These are phyloP conservation scores for Auricularia auricula-judae DNA, from an alignment of 768 basidiomycete genomes.

Conservation along the genomic window DNA sequence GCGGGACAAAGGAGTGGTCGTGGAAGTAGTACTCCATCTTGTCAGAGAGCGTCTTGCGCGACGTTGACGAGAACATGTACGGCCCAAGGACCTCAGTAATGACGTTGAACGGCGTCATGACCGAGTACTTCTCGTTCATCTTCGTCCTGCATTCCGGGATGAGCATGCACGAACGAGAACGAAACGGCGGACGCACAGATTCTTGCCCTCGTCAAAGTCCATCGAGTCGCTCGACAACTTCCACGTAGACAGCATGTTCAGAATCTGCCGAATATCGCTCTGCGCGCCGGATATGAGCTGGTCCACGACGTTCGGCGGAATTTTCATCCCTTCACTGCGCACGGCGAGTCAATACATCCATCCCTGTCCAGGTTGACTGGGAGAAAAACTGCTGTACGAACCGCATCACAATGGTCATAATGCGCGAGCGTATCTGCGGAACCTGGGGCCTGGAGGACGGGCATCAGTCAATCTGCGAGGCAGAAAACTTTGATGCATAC, in stretches of 20 bases:
- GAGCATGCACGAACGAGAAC: neutral
- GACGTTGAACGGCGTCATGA: constrained; percentile 87
- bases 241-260: constrained; percentile 99
- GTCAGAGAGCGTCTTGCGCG: constrained; percentile 71
- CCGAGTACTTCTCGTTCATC: constrained; percentile 85
- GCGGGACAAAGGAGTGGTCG: constrained; percentile 85
- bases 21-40: constrained; percentile 97
- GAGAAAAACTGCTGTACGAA: constrained; percentile 21
- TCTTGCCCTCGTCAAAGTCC: constrained; percentile 86
- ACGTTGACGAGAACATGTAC: constrained; percentile 75
- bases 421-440: constrained; percentile 65
- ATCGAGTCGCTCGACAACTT: constrained; percentile 71
- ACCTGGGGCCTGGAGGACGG: constrained; percentile 57
- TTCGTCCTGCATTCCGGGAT: constrained; percentile 43
- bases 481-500: constrained; percentile 29
- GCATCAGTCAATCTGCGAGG: constrained; percentile 6
- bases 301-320: constrained; percentile 86
- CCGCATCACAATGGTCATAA: constrained; percentile 86
- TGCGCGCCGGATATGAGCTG: constrained; percentile 82
- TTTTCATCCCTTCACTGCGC: constrained; percentile 78
- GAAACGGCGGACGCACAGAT: constrained; percentile 47
- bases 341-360: no score
- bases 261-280: constrained; percentile 92
- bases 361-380: no score
- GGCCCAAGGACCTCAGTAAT: constrained; percentile 85